phyloP scores from a whole-genome alignment of 495 filamentous ascomycete species.

The Neurospora discreta region DNA sequence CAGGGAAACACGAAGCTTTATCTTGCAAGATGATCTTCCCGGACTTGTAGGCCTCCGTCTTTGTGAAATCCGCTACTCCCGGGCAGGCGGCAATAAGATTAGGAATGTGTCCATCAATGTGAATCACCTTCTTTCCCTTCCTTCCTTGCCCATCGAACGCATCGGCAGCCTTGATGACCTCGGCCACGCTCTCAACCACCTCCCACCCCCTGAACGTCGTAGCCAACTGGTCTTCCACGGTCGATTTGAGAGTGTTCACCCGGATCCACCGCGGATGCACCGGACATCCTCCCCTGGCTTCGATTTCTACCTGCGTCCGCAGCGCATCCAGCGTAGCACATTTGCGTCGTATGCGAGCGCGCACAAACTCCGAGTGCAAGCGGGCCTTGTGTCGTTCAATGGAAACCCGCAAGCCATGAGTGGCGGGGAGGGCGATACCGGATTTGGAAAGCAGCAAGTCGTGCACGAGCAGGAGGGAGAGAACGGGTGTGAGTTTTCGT shows the following conservation, averaged over 20 bases:
- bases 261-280: conserved; percentile 76
- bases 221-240: conserved; percentile 53
- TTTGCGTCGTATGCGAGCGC: conserved; percentile 59
- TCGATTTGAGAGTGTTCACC: conserved; percentile 68
- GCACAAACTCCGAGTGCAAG: conserved; percentile 69
- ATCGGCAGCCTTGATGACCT: conserved; percentile 22
- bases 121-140: conserved; percentile 18
- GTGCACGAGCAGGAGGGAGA: conserved; percentile 75
- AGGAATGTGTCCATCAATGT: conserved; percentile 68
- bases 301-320: conserved; percentile 42
- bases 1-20: conserved; percentile 93
- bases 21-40: conserved; percentile 87
- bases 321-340: conserved; percentile 54
- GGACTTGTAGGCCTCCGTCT: conserved; percentile 55
- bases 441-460: conserved; percentile 72
- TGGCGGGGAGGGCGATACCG: conserved; percentile 65
- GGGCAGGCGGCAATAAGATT: conserved; percentile 72
- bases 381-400: conserved; percentile 74
- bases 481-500: conserved; percentile 73
- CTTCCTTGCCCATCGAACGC: neutral
- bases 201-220: conserved; percentile 55
- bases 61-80: conserved; percentile 48
- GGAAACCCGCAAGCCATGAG: conserved; percentile 63
- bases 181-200: conserved; percentile 34
- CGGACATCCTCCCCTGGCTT: conserved; percentile 15